Evolutionary conservation across 2,329 filamentous ascomycete species (phyloP), one percentile per base, ranked within the genome.

Genomic region (Cryphonectria japonica): DNA sequence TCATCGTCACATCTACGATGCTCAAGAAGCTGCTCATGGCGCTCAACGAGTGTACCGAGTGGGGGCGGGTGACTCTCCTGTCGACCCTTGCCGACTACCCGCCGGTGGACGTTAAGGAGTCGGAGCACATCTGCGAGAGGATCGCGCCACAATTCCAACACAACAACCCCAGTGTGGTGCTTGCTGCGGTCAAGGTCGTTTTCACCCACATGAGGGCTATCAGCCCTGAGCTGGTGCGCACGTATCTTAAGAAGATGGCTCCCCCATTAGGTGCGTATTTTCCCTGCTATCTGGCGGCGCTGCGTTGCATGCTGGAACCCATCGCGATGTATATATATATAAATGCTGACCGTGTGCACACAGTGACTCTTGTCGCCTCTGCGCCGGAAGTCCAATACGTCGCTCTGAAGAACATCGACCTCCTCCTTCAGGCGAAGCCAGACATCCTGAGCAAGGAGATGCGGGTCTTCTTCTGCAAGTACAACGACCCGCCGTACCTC

Each of bases 391-490:
- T 99, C 54, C 96, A 99, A 82, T 99, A 99, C 79, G 96, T 99
- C 69, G 96, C 96, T 19, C 84, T 99, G 66, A 88, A 95, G 74
- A 99, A 99, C 80, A 99, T 99, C 78, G 96, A 99, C 76, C 89
- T 99, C 46, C 86, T 99, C 7, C 87, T 99, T 37, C 96, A 99
- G 81, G 96, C 97, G 76, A 95, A 98, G 81, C 94, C 96, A 14
- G 95, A 97, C 76, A 98, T 99, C 69, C 87, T 99, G 13, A 97
- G 93, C 86, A 98, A 98, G 81, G 96, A 99, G 81, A 90, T 99
- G 78, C 90, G 96, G 61, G 96, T 99, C 11, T 99, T 99, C 84
- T 99, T 99, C 84, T 99, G 96, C 91, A 99, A 99, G 83, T 99
- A 99, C 85, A 98, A 98, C 79, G 96, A 99, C 76, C 95, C 96